Base-by-base conservation (phyloP, 345 rosid genomes). In the Draba incana region DNA sequence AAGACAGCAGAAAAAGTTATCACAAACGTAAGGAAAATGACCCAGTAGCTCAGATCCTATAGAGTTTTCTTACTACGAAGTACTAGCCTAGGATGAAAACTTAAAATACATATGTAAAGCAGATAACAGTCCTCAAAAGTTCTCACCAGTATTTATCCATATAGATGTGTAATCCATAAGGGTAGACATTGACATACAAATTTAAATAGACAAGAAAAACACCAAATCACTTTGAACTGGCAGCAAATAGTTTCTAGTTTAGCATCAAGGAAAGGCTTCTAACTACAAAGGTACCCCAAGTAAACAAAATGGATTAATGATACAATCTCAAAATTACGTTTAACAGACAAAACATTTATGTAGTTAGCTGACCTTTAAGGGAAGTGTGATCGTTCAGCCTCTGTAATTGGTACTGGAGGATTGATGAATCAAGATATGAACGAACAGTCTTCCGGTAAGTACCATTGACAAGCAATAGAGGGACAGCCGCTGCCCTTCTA, bases 401-500 rank as follows among this genome's bases (percentile, higher is more conserved):
- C 80, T 83, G 96, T 81, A 94, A 81, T 57, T 94, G 99, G 75
- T 89, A 78, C 73, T 89, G 98, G 60, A 94, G 94, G 69, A 91
- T 86, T 28, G 92, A 80, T 55, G 99, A 91, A 84, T 94, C 99
- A 30, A 94, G 85, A 80, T 91, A 92, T 68, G 98, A 84, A 69
- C 98, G 89, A 56, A 90, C 77, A 20, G 90, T 89, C 81, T 87
- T 94, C 73, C 99, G 77, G 69, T 94, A 92, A 31, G 99, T 94
- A 81, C 99, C 99, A 83, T 94, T 94, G 44, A 92, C 98, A 50
- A 94, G 99, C 67, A 94, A 85, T 43, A 87, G 57, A 14, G 99
- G 99, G 48, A 92, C 90, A 66, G 97, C 98, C 70, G 99, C 96
- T 73, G 99, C 98, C 77, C 98, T 83, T 47, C 98, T 84, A 45